A percentile compares a stretch with the other conserved stretches of the same genome.
phyloP scores from a whole-genome alignment of 192 early-diverging fungal species.

The Coemansia sp. region DNA sequence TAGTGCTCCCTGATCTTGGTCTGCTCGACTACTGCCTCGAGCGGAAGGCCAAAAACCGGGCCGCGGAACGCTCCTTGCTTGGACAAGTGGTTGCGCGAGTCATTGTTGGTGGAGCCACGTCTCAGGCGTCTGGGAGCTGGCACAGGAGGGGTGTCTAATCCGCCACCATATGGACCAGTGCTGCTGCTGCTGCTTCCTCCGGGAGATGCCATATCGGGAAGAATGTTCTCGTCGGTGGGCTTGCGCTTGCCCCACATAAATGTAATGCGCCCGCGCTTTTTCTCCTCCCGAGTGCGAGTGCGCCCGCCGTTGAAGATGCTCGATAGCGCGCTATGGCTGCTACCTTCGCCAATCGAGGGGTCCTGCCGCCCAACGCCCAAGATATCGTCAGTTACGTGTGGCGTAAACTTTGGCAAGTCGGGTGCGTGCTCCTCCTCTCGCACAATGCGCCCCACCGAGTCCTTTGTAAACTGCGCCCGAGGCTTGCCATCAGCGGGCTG shows the following conservation, averaged over 20 bases:
- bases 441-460: conserved; percentile 51
- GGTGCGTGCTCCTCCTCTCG: conserved; percentile 49
- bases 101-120: conserved; percentile 41
- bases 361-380: conserved; percentile 47
- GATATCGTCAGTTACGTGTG: conserved; percentile 52
- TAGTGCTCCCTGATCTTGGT: conserved; percentile 73
- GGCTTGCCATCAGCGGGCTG: conserved; percentile 12
- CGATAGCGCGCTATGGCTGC: conserved; percentile 7
- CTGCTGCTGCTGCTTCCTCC: conserved; percentile 4
- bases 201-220: conserved; percentile 25
- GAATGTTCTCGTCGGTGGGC: conserved; percentile 30
- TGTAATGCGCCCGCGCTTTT: conserved; percentile 56
- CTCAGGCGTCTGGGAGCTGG: conserved; percentile 38
- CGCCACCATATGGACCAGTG: conserved; percentile 13
- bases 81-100: conserved; percentile 10
- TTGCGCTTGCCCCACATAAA: conserved; percentile 56
- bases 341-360: not conserved
- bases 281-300: conserved; percentile 48
- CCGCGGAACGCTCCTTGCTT: conserved; percentile 18
- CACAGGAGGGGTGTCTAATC: conserved; percentile 18
- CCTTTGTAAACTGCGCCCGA: conserved; percentile 42
- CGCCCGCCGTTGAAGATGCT: conserved; percentile 7
- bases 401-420: conserved; percentile 40
- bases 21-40: conserved; percentile 74
- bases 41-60: conserved; percentile 80